Conservation (phyloP, 208 protist genomes). For the Trypanosoma boissoni region DNA sequence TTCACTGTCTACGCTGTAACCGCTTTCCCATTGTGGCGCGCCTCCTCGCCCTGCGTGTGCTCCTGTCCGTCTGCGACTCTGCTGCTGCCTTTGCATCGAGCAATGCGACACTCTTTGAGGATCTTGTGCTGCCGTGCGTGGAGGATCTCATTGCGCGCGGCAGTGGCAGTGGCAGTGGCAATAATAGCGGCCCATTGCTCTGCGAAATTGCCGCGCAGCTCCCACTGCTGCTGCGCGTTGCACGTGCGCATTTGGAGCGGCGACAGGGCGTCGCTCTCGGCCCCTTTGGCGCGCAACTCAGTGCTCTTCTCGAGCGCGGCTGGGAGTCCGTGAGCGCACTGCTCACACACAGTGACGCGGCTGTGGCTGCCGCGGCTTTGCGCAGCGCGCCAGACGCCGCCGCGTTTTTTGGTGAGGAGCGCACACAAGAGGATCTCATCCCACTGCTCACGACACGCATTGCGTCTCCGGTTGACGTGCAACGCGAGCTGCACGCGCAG, state of each 20-base stretch:
- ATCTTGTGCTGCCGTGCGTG: conserved; percentile 54
- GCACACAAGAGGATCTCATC: conserved; percentile 56
- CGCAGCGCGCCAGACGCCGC: conserved; percentile 34
- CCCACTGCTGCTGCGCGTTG: conserved; percentile 51
- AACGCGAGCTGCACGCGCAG: conserved; percentile 49
- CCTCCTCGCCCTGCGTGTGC: conserved; percentile 48
- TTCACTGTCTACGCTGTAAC: conserved; percentile 29
- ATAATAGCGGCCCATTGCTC: conserved; percentile 29
- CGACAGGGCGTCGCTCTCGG: conserved; percentile 21
- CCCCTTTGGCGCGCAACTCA: conserved; percentile 36
- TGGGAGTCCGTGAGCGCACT: conserved; percentile 62
- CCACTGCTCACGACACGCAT: conserved; percentile 69
- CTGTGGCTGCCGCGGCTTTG: conserved; percentile 42
- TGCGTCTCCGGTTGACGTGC: conserved; percentile 36
- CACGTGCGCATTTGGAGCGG: conserved; percentile 42
- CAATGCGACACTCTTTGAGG: conserved; percentile 49
- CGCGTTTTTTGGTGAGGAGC: conserved; percentile 65
- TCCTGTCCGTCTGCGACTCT: conserved; percentile 29
- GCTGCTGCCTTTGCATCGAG: conserved; percentile 23
- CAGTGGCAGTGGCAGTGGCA: conserved; percentile 9
- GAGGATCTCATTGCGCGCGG: conserved; percentile 25
- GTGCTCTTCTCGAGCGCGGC: conserved; percentile 45
- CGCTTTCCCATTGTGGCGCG: conserved; percentile 29
- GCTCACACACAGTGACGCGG: conserved; percentile 33
- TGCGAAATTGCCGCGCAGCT: conserved; percentile 62